Conservation (phyloP, 257 asterid species). For the Jacaranda mimosifolia region DNA sequence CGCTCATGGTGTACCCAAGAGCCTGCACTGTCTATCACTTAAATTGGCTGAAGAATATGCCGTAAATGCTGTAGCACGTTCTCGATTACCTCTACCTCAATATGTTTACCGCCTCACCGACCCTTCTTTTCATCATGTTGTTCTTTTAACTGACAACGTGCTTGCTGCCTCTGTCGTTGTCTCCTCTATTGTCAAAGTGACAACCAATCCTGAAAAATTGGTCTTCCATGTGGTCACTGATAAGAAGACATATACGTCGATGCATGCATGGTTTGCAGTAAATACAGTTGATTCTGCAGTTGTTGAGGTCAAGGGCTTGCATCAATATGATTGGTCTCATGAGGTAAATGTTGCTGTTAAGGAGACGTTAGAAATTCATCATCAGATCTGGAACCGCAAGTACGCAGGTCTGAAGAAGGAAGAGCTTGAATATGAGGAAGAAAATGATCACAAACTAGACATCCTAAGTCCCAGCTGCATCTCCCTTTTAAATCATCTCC, state of each 20-base stretch:
- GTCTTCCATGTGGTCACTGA: conserved; percentile 89
- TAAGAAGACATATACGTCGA: conserved; percentile 77
- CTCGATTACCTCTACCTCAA: conserved; percentile 77
- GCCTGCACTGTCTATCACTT: conserved; percentile 82
- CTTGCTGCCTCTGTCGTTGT: conserved; percentile 90
- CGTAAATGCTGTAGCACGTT: conserved; percentile 75
- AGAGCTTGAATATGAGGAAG: conserved; percentile 49
- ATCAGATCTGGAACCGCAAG: conserved; percentile 62
- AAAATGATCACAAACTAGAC: conserved; percentile 55
- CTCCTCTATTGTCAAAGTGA: conserved; percentile 65
- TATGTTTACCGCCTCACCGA: conserved; percentile 65
- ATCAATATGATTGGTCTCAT: conserved; percentile 88
- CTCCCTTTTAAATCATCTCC: conserved; percentile 87
- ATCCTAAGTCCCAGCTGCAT: conserved; percentile 64
- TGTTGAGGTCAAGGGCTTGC: conserved; percentile 88
- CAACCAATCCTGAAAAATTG: conserved; percentile 61
- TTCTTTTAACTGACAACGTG: conserved; percentile 85
- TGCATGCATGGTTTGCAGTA: conserved; percentile 94
- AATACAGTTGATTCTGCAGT: conserved; percentile 66
- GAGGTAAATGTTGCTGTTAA: conserved; percentile 65
- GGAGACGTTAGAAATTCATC: conserved; percentile 83
- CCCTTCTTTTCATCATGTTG: conserved; percentile 71
- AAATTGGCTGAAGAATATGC: conserved; percentile 84
- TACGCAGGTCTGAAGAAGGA: conserved; percentile 52
- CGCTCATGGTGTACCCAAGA: conserved; percentile 75